A percentile compares a stretch with the other conserved stretches of the same genome.
Conservation (phyloP, 305 asterid species). For the Rubia occidens region DNA sequence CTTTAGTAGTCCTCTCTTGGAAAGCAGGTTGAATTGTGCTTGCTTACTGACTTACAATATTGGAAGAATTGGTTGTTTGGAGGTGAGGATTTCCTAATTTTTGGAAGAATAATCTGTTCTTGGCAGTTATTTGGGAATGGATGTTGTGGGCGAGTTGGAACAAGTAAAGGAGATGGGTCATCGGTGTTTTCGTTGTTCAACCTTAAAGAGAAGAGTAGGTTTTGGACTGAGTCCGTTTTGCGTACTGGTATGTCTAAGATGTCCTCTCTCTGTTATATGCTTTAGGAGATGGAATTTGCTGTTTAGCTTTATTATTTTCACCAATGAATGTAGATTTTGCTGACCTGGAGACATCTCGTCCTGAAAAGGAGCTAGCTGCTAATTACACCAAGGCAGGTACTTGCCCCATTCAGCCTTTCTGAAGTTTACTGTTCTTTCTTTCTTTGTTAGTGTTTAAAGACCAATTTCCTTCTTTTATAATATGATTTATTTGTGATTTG, state of each 20-base stretch:
- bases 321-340: conserved; percentile 42
- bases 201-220: conserved; percentile 81
- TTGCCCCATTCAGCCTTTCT: conserved; percentile 24
- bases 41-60: background rate
- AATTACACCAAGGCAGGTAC: conserved; percentile 99
- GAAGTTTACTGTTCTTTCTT: background rate
- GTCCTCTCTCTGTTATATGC: background rate
- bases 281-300: background rate
- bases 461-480: background rate
- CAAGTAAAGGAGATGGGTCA: conserved; percentile 48
- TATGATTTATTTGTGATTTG: background rate
- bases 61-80: background rate
- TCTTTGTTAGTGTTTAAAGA: background rate
- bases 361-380: conserved; percentile 40
- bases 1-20: background rate
- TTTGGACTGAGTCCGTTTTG: conserved; percentile 92
- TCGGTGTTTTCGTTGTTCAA: conserved; percentile 87
- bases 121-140: conserved; percentile 43
- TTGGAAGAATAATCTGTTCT: conserved; percentile 15
- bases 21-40: background rate
- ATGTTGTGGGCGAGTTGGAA: conserved; percentile 51
- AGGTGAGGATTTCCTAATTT: conserved; percentile 10
- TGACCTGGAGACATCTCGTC: conserved; percentile 66
- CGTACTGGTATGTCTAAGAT: conserved; percentile 47
- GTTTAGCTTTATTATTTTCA: background rate